Base-by-base conservation (phyloP, 164 flowering plant species). In the Cinnamomum micranthum region DNA sequence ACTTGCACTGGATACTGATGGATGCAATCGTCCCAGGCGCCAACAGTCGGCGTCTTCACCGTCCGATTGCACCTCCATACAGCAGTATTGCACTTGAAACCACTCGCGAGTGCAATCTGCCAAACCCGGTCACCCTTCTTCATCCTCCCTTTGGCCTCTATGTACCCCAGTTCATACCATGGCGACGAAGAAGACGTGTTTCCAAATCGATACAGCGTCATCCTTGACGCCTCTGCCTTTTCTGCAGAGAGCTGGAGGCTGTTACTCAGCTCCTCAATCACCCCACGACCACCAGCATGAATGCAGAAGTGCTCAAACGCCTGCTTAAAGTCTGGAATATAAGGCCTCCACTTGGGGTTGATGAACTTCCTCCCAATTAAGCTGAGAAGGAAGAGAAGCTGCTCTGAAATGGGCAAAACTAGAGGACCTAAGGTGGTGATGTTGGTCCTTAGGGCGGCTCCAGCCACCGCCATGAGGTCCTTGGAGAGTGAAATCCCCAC, bases 271-370 rank as follows among this genome's bases (percentile, higher is more conserved):
- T 77, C 88, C 6, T 78, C 69, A 24, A 86, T 82, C 24, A 82
- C 83, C n/a, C 83, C 80, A 68, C 80, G 77, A 0, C 88, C 87
- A 11, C 87, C 84, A 12, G 87, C 75, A 64, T 85, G 85, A 20
- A 85, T 78, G 82, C 85, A 82, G 77, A 81, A 84, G 62, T 86
- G 88, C 66, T 82, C 80, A 25, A 82, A 82, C 20, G 82, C 84
- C n/a, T 59, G 76, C 73, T 71, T 84, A 80, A 84, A 75, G 69
- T 70, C 73, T 1, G 77, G 73, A 19, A 75, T 75, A 41, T 70
- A 75, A 4, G 77, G 73, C 73, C 59, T 75, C 73, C 67, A 70
- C 59, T 75, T 75, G 23, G 77, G 73, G 55, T 75, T 75, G 77
- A 75, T 23, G 17, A 75, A n/a, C 60, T 75, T 75, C 14, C 68